Percentiles rank a stretch among this genome's conserved stretches.
These are phyloP conservation scores for Petasospora fabianii DNA, from an alignment of 1,139 yeast species.

Conservation along the genomic window DNA sequence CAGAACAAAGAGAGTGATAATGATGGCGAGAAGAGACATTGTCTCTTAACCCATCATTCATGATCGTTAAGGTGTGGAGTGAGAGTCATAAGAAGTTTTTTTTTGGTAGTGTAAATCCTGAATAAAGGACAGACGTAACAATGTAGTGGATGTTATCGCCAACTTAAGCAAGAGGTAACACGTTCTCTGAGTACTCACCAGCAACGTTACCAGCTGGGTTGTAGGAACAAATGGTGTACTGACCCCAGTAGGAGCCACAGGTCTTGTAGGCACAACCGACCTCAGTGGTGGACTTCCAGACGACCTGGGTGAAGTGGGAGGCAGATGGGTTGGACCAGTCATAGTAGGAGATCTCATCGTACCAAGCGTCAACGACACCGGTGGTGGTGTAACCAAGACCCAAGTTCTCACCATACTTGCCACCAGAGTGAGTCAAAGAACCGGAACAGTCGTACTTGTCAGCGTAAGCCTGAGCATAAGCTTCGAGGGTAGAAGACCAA, in stretches of 20 bases:
- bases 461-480: constrained; percentile 69
- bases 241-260: constrained; percentile 47
- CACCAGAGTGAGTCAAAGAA: constrained; percentile 68
- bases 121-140: too few species aligned
- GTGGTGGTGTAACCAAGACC: constrained; percentile 64
- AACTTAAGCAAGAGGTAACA: constrained; percentile 19
- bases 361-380: constrained; percentile 82
- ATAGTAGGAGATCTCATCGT: constrained; percentile 61
- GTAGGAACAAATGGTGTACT: constrained; percentile 59
- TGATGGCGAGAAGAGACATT: not conserved
- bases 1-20: not conserved
- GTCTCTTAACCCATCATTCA: not conserved
- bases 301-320: constrained; percentile 79
- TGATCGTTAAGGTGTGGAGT: not conserved
- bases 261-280: constrained; percentile 70
- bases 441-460: constrained; percentile 69
- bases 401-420: constrained; percentile 82
- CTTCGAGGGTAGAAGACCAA: constrained; percentile 64
- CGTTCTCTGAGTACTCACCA: constrained; percentile 35
- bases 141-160: too few species aligned
- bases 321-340: constrained; percentile 45
- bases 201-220: constrained; percentile 58
- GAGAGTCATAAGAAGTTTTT: not conserved
- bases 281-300: constrained; percentile 68
- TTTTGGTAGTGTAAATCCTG: too few species aligned